These are phyloP conservation scores for Coemansia sp. DNA, from an alignment of 192 early-diverging fungal genomes.

Conservation along the genomic window DNA sequence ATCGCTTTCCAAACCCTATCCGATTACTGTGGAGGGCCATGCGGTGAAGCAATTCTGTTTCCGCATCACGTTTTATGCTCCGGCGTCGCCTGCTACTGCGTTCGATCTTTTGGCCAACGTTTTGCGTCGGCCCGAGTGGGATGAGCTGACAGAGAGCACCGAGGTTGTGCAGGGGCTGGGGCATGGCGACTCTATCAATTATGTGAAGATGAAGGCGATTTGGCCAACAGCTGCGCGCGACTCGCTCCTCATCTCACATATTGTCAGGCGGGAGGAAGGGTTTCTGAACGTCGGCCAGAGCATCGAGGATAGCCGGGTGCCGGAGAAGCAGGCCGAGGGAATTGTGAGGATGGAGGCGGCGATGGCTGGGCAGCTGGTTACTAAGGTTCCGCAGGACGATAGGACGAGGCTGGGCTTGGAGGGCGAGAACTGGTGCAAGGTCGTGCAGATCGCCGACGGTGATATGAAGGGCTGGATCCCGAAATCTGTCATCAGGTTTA, in stretches of 20 bases:
- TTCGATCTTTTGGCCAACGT: constrained; percentile 55
- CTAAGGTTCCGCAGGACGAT: constrained; percentile 20
- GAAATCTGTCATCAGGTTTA: constrained; percentile 55
- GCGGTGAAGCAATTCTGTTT: constrained; percentile 48
- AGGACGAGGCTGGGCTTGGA: constrained; percentile 20
- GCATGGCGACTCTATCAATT: constrained; percentile 43
- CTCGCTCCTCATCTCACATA: constrained; percentile 49
- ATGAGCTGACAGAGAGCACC: constrained; percentile 49
- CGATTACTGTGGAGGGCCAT: constrained; percentile 47
- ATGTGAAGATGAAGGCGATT: constrained; percentile 52
- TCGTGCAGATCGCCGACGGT: constrained; percentile 57
- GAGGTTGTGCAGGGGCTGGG: constrained; percentile 41
- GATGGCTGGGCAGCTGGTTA: constrained; percentile 56
- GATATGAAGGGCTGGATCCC: constrained; percentile 59
- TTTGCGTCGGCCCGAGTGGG: constrained; percentile 53
- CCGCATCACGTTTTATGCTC: constrained; percentile 42
- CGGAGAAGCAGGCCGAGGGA: constrained; percentile 28
- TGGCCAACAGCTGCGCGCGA: constrained; percentile 60
- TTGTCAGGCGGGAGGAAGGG: constrained; percentile 7
- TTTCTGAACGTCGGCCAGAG: constrained; percentile 54
- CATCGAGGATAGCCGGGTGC: constrained; percentile 36
- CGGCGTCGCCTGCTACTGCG: constrained; percentile 35
- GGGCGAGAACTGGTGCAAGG: constrained; percentile 36
- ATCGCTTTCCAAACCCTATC: constrained; percentile 32
- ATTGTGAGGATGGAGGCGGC: constrained; percentile 58